Evolutionary conservation across 2,329 filamentous ascomycete genomes (phyloP).

Genomic region (Colletotrichum eleusines): DNA sequence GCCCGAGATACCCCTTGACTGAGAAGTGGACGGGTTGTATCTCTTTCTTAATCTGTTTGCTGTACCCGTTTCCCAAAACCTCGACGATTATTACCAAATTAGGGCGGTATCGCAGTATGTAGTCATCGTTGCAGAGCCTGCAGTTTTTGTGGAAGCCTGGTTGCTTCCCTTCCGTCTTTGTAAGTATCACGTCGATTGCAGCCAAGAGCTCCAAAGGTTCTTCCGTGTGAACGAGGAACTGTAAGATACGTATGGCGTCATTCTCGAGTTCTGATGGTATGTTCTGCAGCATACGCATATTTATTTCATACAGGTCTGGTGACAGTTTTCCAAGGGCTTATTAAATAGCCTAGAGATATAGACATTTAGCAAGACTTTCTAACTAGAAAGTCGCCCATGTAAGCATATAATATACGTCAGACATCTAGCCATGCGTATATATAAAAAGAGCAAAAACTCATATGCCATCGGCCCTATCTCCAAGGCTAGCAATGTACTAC

Average conservation of each 20-base stretch:
- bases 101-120: conserved; percentile 42
- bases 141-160: conserved; percentile 33
- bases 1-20: conserved; percentile 45
- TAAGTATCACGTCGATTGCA: conserved; percentile 46
- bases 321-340: conserved; percentile 4
- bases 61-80: too few species aligned
- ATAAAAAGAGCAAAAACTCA: not conserved
- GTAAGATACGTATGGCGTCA: conserved; percentile 42
- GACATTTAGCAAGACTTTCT: conserved; percentile 17
- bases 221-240: conserved; percentile 44
- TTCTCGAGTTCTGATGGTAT: conserved; percentile 39
- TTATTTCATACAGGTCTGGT: conserved; percentile 2
- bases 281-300: conserved; percentile 22
- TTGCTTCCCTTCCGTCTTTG: conserved; percentile 34
- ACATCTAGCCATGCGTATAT: too few species aligned
- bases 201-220: conserved; percentile 42
- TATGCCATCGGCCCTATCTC: conserved; percentile 6
- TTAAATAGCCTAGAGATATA: not conserved
- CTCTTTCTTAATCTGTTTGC: not conserved
- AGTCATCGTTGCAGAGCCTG: conserved; percentile 13
- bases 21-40: conserved; percentile 47
- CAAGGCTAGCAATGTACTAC: not conserved
- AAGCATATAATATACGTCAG: not conserved
- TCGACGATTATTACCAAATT: conserved; percentile 35
- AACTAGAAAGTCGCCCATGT: conserved; percentile 18